Base-by-base conservation (phyloP, 2,329 filamentous ascomycete genomes). In the Corynespora cassiicola region DNA sequence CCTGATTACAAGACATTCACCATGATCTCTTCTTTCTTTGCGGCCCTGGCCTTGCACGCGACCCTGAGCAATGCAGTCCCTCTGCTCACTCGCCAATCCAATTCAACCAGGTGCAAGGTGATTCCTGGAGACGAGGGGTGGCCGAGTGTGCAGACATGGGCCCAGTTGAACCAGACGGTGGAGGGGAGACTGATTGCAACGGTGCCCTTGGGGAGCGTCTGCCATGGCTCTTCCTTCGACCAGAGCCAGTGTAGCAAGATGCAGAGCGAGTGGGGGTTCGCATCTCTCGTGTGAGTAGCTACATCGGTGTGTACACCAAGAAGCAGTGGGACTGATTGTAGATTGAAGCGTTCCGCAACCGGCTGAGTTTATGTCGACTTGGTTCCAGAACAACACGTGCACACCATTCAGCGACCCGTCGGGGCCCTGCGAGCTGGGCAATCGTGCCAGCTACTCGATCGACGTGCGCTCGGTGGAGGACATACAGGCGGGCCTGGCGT, bases 171-270 rank as follows among this genome's bases (percentile, higher is more conserved):
- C 48, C 40, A 37, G 28, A 69, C 68, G 3, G 61, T 72, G 4
- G 56, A 51, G 17, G 70, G 70, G 26, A 62, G 60, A 36, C 52
- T 73, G 31, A 48, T 72, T 7, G 56, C 61, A 3, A 72, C 69
- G 11, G 60, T 70, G 3, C 70, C 69, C 11, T 56, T 72, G 11
- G 70, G 63, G 5, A 58, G 53, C 15, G 59, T 62, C 17, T 71
- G 68, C 43, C 67, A 71, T 37, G 63, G 43, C 11, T 45, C 46
- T 5, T 42, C 35, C 8, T 58, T 55, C 28, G 37, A 56, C 42
- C 48, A 28, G 7, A 34, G 18, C 10, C 34, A 28, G n/a, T 58
- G 54, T 17, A 23, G 42, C n/a, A 28, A 26, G 9, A 29, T 58
- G 25, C 38, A 47, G 30, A 54, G 62, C 29, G 14, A 16, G 22